Base-by-base conservation (phyloP, 371 early-diverging fungal species). In the Actinomucor elegans region DNA sequence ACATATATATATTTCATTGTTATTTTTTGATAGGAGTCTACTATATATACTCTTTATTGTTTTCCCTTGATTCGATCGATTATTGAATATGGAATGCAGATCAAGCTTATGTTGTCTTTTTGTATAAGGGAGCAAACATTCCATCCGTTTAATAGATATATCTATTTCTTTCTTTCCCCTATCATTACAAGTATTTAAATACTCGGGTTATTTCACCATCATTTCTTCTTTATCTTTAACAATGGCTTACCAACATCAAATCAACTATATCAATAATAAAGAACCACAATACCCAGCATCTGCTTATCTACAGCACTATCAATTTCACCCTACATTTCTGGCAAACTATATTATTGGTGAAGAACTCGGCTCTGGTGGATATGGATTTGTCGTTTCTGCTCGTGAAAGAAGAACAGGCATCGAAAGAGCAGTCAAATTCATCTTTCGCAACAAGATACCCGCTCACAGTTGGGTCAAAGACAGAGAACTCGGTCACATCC, bases 391-490 rank as follows among this genome's bases (percentile, higher is more conserved):
- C 3, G 69, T 84, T 14, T 75, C 84, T 2, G 88, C 85, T 10
- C 66, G 67, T 11, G 79, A 85, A 50, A 64, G 59, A 27, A 45
- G 48, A 21, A 75, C 74, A 37, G 62, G 73, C n/a, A 59, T 66
- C 26, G 85, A 86, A 45, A 85, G 88, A 45, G 93, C 93, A 14
- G 88, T 90, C 57, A 93, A 93, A 61, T 87, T 91, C 56, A 88
- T 93, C 46, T 78, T 81, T 57, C 76, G 78, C 32, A 64, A 79
- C 49, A 83, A 81, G 58, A 73, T 92, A 5, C 85, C 88, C 26
- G 55, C 65, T 5, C 73, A 75, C 28, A 69, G 71, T 31, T 88
- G 87, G 86, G 84, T 76, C 31, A 60, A 59, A 15, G 90, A 84
- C 43, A 48, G 68, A 9, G 78, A 79, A 20, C 55, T 86, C 24